A percentile compares a stretch with the other conserved stretches of the same genome.
phyloP scores from a whole-genome alignment of 306 rosid genomes.

The Fagus crenata region DNA sequence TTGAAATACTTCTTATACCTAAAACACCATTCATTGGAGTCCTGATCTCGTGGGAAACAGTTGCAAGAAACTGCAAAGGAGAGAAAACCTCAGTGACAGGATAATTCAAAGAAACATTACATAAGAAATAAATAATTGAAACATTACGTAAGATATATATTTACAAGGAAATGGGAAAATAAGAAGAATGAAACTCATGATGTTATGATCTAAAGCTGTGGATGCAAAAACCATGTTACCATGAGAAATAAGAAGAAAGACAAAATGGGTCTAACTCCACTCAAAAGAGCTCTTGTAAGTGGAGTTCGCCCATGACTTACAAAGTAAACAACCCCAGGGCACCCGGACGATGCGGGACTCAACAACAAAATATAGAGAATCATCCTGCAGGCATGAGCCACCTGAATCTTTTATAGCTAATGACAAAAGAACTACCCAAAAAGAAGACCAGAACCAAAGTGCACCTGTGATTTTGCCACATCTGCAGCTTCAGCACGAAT shows the following conservation, averaged over 20 bases:
- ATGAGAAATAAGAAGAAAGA: not conserved
- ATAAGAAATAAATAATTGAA: not conserved
- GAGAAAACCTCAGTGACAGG: constrained; percentile 22
- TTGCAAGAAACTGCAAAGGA: constrained; percentile 81
- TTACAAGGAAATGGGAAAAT: constrained; percentile 1
- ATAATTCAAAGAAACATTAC: constrained; percentile 11
- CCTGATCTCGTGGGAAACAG: constrained; percentile 98
- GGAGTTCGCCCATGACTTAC: too few species aligned
- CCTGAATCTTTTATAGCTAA: constrained; percentile 8
- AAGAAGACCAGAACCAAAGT: constrained; percentile 22
- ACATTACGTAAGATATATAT: constrained; percentile 1
- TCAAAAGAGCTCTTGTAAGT: too few species aligned
- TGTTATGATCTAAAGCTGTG: constrained; percentile 20
- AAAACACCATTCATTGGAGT: constrained; percentile 98
- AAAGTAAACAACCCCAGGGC: too few species aligned
- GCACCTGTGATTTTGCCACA: constrained; percentile 94
- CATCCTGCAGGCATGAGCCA: not conserved
- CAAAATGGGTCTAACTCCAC: too few species aligned
- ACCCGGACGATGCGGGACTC: too few species aligned
- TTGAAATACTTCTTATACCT: constrained; percentile 49
- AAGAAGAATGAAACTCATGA: constrained; percentile 5
- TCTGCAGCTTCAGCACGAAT: constrained; percentile 95
- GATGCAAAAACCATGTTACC: constrained; percentile 9
- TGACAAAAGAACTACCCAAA: constrained; percentile 11
- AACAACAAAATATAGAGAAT: constrained; percentile 1